Evolutionary conservation across 2,329 filamentous ascomycete species (phyloP), one percentile per base, ranked within the genome.

Genomic region (Lasiodiplodia theobromae): DNA sequence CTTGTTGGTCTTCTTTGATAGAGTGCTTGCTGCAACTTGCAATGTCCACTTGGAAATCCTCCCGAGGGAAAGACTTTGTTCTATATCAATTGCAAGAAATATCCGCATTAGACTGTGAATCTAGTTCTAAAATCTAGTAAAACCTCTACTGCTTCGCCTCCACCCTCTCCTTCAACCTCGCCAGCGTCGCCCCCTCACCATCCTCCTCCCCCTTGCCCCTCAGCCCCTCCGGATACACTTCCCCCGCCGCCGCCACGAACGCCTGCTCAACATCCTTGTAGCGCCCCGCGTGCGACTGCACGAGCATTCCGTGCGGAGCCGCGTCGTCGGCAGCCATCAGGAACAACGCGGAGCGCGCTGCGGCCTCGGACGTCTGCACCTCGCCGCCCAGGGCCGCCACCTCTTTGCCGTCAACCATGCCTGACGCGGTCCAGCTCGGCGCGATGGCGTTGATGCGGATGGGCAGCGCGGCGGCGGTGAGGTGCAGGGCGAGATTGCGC

Each of bases 381-480:
- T 54, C 69, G 4, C 62, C 71, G 31, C 73, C 74, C 2, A 78
- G n/a, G 2, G 69, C 69, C 7, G 60, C 68, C 18, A 74, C 53
- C 7, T 74, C n/a, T 1, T 40, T 58, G 4, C 51, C 49, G 6
- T 71, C 70, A 0, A 77, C 52, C 31, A 78, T 74, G 12, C 70
- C 70, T 0, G 77, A 77, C 34, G 71, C 72, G 4, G 77, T 78
- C 76, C 76, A 78, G 7, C 71, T 72, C 1, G 77, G 77, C 0
- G 75, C 75, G 31, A 78, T 71, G 54, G 74, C 74, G 65, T 78
- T 78, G 69, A 78, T 74, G 60, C 77, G 76, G 68, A 78, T 74
- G 18, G 76, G 74, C 3, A 76, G 63, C 2, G 68, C 65, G 2
- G 73, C 75, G 38, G 73, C 10, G 5, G 49, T 51, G n/a, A 51